Percentiles rank a stretch among this genome's conserved stretches.
Evolutionary conservation across 208 protist species (phyloP).

Genomic region (Acanthamoeba pearcei): DNA sequence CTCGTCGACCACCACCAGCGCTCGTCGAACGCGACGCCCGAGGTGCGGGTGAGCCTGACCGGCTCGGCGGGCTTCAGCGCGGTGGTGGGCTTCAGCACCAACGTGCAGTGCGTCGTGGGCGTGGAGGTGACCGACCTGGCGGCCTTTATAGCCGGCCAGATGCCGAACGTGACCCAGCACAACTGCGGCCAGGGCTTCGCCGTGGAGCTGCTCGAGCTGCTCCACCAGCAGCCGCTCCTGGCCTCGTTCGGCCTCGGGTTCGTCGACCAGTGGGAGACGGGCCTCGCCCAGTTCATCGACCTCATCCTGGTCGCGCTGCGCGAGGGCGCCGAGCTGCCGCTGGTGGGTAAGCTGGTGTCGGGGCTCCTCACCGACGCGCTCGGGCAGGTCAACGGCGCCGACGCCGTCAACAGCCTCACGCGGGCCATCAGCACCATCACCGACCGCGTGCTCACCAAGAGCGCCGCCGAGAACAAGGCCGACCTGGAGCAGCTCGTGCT

Average conservation of each 20-base stretch:
- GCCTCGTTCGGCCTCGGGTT: conserved; percentile 20
- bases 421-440: conserved; percentile 17
- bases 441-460: background rate
- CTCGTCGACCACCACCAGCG: background rate
- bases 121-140: background rate
- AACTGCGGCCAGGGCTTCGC: conserved; percentile 50
- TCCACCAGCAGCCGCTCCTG: conserved; percentile 8
- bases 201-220: background rate
- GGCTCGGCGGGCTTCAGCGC: conserved; percentile 24
- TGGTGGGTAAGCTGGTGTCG: conserved; percentile 25
- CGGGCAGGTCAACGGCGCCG: background rate
- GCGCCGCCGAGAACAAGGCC: background rate
- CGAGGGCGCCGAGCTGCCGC: background rate
- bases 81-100: conserved; percentile 33
- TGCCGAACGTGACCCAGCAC: background rate
- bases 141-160: background rate
- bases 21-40: background rate
- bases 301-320: background rate
- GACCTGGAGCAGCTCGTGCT: conserved; percentile 50
- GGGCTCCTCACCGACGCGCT: conserved; percentile 5
- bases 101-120: conserved; percentile 3
- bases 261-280: conserved; percentile 20
- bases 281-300: background rate
- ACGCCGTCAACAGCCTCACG: conserved; percentile 24
- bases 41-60: background rate